Conservation (phyloP, 345 rosid species). For the Corymbia maculata region DNA sequence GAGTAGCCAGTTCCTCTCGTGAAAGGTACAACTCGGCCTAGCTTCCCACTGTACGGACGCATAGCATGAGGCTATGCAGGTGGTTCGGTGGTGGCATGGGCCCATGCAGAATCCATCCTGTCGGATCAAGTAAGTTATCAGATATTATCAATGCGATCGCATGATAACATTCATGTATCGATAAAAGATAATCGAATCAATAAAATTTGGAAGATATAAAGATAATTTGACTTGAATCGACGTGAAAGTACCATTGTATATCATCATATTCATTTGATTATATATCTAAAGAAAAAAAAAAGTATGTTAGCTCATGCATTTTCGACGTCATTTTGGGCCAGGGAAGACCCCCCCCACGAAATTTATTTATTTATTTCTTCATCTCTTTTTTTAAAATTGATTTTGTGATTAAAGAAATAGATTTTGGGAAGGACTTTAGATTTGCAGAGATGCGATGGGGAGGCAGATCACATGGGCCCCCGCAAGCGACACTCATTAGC, state of each 20-base stretch:
- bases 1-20: neutral
- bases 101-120: neutral
- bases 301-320: neutral
- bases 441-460: neutral
- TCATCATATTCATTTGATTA: too few relatives aligned
- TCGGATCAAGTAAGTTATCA: neutral
- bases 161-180: too few relatives aligned
- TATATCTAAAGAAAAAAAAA: neutral
- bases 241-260: neutral
- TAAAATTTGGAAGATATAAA: neutral
- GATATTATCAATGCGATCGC: neutral
- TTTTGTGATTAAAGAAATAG: neutral
- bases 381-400: neutral
- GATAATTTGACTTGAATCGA: neutral
- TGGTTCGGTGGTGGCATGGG: neutral
- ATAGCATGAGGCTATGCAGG: neutral
- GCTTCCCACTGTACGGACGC: neutral
- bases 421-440: neutral
- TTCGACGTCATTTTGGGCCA: neutral
- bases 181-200: accelerated
- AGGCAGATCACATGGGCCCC: conserved; percentile 2
- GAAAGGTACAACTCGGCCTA: neutral
- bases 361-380: neutral
- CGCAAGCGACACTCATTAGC: neutral
- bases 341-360: neutral